Base-by-base conservation (phyloP, 2,329 filamentous ascomycete genomes). In the Colletotrichum graminicola region DNA sequence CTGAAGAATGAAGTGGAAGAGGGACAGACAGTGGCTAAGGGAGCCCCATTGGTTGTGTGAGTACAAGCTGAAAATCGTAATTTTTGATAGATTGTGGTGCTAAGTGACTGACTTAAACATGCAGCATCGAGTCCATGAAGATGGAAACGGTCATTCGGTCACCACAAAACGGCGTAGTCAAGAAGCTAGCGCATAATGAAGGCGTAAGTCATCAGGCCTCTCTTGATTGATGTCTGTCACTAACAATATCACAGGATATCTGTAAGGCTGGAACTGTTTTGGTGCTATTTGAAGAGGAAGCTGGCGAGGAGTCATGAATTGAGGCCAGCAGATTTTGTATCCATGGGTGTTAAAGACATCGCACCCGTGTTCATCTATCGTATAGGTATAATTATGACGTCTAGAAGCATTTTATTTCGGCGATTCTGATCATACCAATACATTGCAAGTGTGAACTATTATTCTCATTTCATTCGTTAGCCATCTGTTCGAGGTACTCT, bases 111-210 rank as follows among this genome's bases (percentile, higher is more conserved):
- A 81, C 66, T 49, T 34, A 3, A 7, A 51, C 26, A 18, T 55
- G 21, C 67, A 91, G 89, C 1, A 94, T 95, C 77, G 93, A 95
- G 82, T 94, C 92, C 70, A 95, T 95, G 93, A 95, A 95, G 85
- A 95, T 95, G 93, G 93, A 95, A 79, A 95, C 93, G 1, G 91
- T 94, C 1, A 94, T 95, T 75, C 87, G 93, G 72, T 93, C 92
- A 63, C 93, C 93, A 10, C 91, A 93, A 74, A 87, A 89, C 70
- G 93, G 93, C 8, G 84, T 90, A 0, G 88, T 95, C 73, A 91
- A 92, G 79, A 92, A 89, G 78, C 82, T 95, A 67, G 91, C 92
- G 49, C 92, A 94, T 78, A 90, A 91, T 77, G 88, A 91, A 83
- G 93, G 93, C 71, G 91, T 93, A 85, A 85, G 90, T 80, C 43